Evolutionary conservation across 371 early-diverging fungal genomes (phyloP).

Genomic region (Thermomucor indicae-seudaticae): DNA sequence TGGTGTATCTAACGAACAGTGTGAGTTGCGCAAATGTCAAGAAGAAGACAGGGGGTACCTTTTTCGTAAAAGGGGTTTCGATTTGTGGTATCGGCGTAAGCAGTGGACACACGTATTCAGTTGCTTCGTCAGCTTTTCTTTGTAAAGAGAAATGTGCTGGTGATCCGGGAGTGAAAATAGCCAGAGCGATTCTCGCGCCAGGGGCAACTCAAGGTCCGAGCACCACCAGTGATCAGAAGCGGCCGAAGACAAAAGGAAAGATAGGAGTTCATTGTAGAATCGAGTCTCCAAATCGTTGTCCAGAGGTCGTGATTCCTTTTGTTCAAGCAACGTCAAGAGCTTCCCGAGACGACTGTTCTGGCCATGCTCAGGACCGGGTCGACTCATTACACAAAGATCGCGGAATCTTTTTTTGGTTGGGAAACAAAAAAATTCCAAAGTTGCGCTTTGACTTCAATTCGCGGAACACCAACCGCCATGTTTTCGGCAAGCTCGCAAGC

Average conservation of each 20-base stretch:
- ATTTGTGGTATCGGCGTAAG: conserved; percentile 25
- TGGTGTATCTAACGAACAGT: conserved; percentile 22
- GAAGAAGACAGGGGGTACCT: conserved; percentile 7
- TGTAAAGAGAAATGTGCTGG: conserved; percentile 34
- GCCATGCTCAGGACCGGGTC: too few relatives aligned
- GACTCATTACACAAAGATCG: too few relatives aligned
- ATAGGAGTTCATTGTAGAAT: conserved; percentile 34
- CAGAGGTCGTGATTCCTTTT: conserved; percentile 12
- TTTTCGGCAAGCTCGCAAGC: too few relatives aligned
- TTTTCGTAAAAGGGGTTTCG: conserved; percentile 20
- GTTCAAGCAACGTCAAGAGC: conserved; percentile 6
- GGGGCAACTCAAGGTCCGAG: conserved; percentile 12
- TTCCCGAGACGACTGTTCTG: background rate
- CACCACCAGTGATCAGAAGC: conserved; percentile 46
- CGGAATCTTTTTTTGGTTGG: too few relatives aligned
- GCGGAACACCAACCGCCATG: too few relatives aligned
- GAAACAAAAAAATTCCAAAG: too few relatives aligned
- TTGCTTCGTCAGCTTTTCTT: conserved; percentile 26
- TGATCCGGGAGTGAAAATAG: conserved; percentile 43
- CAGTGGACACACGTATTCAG: conserved; percentile 26
- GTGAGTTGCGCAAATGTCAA: background rate
- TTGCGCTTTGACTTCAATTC: too few relatives aligned
- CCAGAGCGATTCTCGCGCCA: conserved; percentile 42
- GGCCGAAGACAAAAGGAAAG: conserved; percentile 22
- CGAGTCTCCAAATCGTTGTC: conserved; percentile 26